Conservation (phyloP, 139 green algal genomes). For the Volvox reticuliferus region DNA sequence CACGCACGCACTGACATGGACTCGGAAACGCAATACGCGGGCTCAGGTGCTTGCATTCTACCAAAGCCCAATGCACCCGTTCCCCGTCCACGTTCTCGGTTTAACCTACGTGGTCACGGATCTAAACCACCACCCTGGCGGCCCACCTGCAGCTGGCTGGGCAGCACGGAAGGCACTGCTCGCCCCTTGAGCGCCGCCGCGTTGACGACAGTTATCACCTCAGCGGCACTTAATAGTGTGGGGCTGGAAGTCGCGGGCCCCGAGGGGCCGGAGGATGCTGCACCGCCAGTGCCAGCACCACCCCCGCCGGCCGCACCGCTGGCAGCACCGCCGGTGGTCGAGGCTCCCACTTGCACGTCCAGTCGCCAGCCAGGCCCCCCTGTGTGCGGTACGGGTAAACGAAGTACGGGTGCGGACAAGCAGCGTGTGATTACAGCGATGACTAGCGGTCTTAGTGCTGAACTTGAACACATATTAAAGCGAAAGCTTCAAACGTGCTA, state of each 20-base stretch:
- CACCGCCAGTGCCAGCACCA: neutral
- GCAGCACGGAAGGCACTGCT: constrained; percentile 23
- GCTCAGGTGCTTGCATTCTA: too few relatives aligned
- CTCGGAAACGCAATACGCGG: too few relatives aligned
- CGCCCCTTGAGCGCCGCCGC: constrained; percentile 21
- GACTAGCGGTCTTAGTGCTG: too few relatives aligned
- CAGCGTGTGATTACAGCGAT: too few relatives aligned
- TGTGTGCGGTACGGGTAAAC: neutral
- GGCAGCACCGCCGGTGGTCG: neutral
- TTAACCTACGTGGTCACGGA: neutral
- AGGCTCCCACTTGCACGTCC: constrained; percentile 7
- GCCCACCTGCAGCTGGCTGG: constrained; percentile 45
- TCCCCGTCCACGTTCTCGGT: neutral
- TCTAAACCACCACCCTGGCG: neutral
- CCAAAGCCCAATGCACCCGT: too few relatives aligned
- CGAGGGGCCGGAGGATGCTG: neutral
- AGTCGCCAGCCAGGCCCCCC: constrained; percentile 13
- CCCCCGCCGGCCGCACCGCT: neutral
- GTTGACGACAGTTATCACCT: constrained; percentile 47
- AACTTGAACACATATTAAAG: too few relatives aligned
- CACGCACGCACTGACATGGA: too few relatives aligned
- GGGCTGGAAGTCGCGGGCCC: neutral
- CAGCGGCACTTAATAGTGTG: constrained; percentile 33
- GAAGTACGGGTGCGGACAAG: neutral
- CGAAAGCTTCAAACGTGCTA: too few relatives aligned